A percentile compares a stretch with the other conserved stretches of the same genome.
Conservation (phyloP, 495 filamentous ascomycete species). For the Daldinia vernicosa region DNA sequence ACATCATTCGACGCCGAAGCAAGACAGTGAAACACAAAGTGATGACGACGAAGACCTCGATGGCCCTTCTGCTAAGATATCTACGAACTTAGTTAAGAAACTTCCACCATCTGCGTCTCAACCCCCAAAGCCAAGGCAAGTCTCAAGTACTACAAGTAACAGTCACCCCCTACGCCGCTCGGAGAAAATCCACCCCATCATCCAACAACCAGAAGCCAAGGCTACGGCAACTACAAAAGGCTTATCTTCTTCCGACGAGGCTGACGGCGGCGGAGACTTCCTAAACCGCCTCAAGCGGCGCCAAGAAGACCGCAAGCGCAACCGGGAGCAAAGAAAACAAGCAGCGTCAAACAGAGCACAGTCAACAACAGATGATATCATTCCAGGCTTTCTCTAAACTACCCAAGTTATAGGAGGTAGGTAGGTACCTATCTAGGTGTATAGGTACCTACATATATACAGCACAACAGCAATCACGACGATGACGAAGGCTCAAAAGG, state of each 20-base stretch:
- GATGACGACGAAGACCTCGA: constrained; percentile 53
- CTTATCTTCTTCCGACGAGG: constrained; percentile 20
- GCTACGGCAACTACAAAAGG: constrained; percentile 5
- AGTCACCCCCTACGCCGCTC: constrained; percentile 16
- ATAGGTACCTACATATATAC: background rate
- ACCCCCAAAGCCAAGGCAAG: background rate
- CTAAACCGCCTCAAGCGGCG: constrained; percentile 37
- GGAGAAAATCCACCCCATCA: background rate
- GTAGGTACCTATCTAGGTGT: background rate
- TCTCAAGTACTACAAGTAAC: background rate
- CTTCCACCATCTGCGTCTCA: background rate
- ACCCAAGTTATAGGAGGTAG: background rate
- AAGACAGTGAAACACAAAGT: constrained; percentile 29
- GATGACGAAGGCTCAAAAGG: constrained; percentile 60
- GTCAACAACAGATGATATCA: constrained; percentile 35
- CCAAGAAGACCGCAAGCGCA: constrained; percentile 40
- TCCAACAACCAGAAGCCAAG: background rate
- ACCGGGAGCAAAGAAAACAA: constrained; percentile 37
- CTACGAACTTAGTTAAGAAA: background rate
- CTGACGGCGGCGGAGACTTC: constrained; percentile 15
- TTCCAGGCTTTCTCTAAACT: constrained; percentile 45
- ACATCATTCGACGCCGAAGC: background rate
- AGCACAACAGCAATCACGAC: constrained; percentile 30
- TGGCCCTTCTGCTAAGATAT: constrained; percentile 18
- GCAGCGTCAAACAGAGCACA: constrained; percentile 18